These are phyloP conservation scores for Cnidoscolus chayamansa DNA, from an alignment of 441 rosid genomes.

Conservation along the genomic window DNA sequence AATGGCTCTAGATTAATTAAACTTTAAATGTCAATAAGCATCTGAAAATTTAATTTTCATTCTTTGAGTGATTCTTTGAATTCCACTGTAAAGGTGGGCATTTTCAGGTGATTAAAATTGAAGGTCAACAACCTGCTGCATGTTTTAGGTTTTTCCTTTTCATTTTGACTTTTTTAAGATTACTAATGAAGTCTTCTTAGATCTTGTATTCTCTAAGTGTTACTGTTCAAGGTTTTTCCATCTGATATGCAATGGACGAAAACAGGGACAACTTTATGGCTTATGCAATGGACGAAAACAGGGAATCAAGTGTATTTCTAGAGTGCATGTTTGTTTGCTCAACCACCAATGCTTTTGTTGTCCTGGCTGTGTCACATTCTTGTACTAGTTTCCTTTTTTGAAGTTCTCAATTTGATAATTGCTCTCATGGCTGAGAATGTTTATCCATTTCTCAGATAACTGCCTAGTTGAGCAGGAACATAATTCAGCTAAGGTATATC, in stretches of 20 bases:
- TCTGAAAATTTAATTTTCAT: not conserved
- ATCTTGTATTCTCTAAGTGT: not conserved
- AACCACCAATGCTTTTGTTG: not conserved
- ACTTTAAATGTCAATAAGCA: not conserved
- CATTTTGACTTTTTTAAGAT: too few relatives aligned
- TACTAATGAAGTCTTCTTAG: not conserved
- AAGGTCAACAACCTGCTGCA: not conserved
- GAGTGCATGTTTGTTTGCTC: not conserved
- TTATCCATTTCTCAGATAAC: not conserved
- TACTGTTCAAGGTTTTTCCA: not conserved
- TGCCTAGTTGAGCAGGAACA: not conserved
- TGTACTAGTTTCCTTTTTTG: not conserved
- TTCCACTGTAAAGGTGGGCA: constrained; percentile 4
- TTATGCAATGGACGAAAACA: not conserved
- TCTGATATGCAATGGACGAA: not conserved
- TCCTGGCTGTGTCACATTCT: not conserved
- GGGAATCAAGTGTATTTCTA: not conserved
- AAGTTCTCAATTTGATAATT: not conserved
- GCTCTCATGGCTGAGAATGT: not conserved
- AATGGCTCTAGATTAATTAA: too few relatives aligned
- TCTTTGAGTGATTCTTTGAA: not conserved
- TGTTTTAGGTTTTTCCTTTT: too few relatives aligned
- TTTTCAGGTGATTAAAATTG: not conserved
- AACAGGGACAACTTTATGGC: not conserved
- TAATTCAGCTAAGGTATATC: not conserved